Evolutionary conservation across 768 basidiomycete genomes (phyloP).

Genomic region (Tremella yokohamensis): DNA sequence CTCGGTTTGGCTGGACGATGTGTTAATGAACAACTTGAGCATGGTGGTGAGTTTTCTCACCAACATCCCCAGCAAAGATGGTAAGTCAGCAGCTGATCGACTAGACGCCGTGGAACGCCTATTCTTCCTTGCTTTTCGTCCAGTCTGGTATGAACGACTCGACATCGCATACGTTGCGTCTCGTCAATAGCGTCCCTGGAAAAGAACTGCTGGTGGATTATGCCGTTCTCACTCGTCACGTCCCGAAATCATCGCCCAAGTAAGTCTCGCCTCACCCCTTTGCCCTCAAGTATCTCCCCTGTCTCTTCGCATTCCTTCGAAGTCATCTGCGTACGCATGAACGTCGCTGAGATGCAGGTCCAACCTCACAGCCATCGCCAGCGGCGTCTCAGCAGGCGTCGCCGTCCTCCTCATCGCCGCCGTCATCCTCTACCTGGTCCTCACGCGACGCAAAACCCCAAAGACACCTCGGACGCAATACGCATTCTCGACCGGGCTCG

Average conservation of each 20-base stretch:
- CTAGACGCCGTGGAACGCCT: constrained; percentile 27
- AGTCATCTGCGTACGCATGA: not conserved
- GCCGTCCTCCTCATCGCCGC: constrained; percentile 12
- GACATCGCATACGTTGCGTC: constrained; percentile 12
- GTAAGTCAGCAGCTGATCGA: constrained; percentile 2
- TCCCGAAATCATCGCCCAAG: not conserved
- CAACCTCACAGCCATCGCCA: constrained; percentile 13
- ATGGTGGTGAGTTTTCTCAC: constrained; percentile 20
- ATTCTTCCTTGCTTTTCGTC: constrained; percentile 24
- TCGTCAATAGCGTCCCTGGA: constrained; percentile 13
- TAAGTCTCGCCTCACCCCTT: not conserved
- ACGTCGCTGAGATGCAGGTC: constrained; percentile 7
- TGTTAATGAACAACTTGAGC: constrained; percentile 14
- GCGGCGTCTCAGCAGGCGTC: constrained; percentile 11
- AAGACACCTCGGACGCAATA: not conserved
- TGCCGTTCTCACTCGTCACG: constrained; percentile 16
- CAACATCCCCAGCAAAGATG: not conserved
- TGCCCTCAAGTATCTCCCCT: too few relatives aligned
- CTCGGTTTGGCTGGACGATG: constrained; percentile 27
- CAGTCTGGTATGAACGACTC: constrained; percentile 14
- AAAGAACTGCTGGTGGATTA: constrained; percentile 24
- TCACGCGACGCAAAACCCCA: not conserved
- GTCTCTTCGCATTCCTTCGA: too few relatives aligned
- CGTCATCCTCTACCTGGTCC: constrained; percentile 13
- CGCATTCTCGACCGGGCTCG: too few relatives aligned